Conservation (phyloP, 345 rosid genomes). For the Camelina laxa region DNA sequence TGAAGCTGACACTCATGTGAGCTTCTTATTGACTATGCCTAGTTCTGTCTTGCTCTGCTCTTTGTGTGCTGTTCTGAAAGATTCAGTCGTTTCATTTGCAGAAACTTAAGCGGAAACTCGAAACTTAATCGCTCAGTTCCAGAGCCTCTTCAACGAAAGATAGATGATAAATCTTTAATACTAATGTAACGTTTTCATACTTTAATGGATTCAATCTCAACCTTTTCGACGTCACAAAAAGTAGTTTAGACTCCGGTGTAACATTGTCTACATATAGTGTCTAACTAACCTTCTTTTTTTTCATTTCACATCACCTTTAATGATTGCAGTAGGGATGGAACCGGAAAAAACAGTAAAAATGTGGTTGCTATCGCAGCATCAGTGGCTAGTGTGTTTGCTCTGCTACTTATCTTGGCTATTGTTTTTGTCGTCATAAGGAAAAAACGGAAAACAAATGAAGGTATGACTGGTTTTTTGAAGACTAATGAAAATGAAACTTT, state of each 20-base stretch:
- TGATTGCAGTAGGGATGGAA: neutral
- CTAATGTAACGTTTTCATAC: constrained; percentile 23
- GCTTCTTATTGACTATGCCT: constrained; percentile 20
- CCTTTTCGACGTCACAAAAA: neutral
- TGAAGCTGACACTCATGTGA: constrained; percentile 55
- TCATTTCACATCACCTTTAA: neutral
- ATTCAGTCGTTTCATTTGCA: constrained; percentile 11
- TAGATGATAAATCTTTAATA: constrained; percentile 10
- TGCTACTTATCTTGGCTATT: constrained; percentile 31
- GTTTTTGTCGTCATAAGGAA: neutral
- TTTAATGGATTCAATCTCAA: neutral
- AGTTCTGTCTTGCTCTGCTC: neutral
- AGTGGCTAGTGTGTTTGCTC: constrained; percentile 15
- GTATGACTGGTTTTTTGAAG: neutral
- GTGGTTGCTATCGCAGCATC: constrained; percentile 22
- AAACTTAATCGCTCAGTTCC: constrained; percentile 24
- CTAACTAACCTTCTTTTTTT: neutral
- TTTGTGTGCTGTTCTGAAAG: constrained; percentile 8
- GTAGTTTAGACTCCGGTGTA: neutral
- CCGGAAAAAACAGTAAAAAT: neutral
- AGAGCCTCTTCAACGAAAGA: neutral
- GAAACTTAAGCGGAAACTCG: constrained; percentile 38
- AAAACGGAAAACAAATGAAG: constrained; percentile 1
- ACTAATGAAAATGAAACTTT: neutral
- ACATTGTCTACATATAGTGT: neutral